phyloP scores from a whole-genome alignment of 148 eudicot genomes.

The Silene uniflora region DNA sequence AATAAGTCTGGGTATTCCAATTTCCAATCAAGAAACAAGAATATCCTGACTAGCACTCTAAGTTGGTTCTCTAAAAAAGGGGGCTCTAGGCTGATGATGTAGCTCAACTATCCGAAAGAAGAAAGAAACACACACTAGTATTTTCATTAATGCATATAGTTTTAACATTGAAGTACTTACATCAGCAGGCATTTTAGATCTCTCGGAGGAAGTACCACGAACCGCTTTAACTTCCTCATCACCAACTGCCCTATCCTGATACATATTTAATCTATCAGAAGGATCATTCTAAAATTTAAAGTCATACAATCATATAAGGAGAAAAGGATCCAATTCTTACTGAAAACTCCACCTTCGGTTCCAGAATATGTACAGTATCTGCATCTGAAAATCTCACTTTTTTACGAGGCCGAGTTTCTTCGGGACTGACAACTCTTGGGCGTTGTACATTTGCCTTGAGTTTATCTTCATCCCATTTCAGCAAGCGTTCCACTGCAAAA shows the following conservation, averaged over 20 bases:
- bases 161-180: constrained; percentile 5
- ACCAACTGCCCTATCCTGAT: constrained; percentile 5
- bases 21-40: neutral
- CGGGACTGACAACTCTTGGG: neutral
- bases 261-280: constrained; percentile 1
- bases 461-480: constrained; percentile 6
- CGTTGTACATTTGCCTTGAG: constrained; percentile 8
- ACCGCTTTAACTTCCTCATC: constrained; percentile 9
- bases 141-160: neutral
- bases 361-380: neutral
- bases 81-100: neutral
- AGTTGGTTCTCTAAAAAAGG: too few species aligned
- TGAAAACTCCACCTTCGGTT: constrained; percentile 10
- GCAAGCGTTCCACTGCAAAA: constrained; percentile 20
- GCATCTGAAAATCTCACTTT: constrained; percentile 14
- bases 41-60: neutral
- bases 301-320: neutral
- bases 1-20: neutral
- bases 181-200: constrained; percentile 9
- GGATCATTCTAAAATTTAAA: constrained; percentile 2
- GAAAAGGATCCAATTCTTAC: constrained; percentile 12
- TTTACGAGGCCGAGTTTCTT: constrained; percentile 20
- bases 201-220: neutral
- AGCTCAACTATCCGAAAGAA: neutral
- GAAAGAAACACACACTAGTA: neutral